phyloP scores from a whole-genome alignment of 148 eudicot genomes.

The Heliosperma pusillum region DNA sequence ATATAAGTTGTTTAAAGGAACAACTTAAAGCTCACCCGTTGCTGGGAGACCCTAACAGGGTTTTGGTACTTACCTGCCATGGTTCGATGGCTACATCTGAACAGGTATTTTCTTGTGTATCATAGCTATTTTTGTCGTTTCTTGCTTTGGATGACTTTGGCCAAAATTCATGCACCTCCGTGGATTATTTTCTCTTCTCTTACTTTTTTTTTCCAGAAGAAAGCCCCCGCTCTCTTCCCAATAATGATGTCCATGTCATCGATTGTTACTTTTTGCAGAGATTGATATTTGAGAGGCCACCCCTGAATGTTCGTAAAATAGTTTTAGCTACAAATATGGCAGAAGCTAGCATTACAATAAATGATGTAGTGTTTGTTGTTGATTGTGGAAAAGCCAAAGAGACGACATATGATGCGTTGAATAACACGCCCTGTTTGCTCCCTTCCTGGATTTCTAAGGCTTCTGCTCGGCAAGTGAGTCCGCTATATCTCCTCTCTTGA shows the following conservation, averaged over 20 bases:
- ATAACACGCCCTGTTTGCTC: constrained; percentile 89
- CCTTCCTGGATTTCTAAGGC: constrained; percentile 99
- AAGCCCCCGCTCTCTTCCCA: neutral
- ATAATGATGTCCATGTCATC: neutral
- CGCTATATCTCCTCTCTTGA: neutral
- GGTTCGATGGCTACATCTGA: constrained; percentile 99
- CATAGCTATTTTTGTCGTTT: neutral
- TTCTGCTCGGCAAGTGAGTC: constrained; percentile 93
- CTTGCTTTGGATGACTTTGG: neutral
- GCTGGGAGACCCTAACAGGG: constrained; percentile 95
- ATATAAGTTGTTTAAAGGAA: constrained; percentile 89
- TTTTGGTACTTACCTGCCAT: constrained; percentile 88
- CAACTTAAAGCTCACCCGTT: constrained; percentile 97
- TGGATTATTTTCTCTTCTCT: neutral
- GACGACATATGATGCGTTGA: constrained; percentile 96
- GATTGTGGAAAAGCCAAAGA: constrained; percentile 99
- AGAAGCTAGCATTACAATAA: constrained; percentile 98
- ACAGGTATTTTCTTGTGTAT: constrained; percentile 44
- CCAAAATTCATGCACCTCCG: neutral
- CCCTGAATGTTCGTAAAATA: constrained; percentile 81
- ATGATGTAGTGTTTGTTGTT: constrained; percentile 90
- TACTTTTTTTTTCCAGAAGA: neutral
- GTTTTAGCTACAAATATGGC: constrained; percentile 98
- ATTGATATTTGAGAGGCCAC: constrained; percentile 86
- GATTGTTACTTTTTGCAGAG: constrained; percentile 45